These are phyloP conservation scores for Pichia eremophila DNA, from an alignment of 805 yeast species.

Conservation along the genomic window DNA sequence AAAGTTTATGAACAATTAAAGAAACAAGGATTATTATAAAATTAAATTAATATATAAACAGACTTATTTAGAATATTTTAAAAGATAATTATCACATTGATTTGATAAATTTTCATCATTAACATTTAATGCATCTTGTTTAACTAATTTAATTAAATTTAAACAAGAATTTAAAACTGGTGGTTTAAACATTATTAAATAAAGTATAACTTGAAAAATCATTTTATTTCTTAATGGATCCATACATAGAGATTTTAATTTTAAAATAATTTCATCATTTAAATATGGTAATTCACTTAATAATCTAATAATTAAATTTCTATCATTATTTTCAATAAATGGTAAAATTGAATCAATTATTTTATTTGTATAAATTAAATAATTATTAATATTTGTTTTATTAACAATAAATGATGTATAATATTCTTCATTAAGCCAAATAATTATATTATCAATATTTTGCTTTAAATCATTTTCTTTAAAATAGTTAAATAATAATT, in stretches of 20 bases:
- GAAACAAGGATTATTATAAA: constrained; percentile 70
- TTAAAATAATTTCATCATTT: constrained; percentile 48
- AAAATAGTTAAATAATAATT: constrained; percentile 62
- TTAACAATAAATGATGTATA: constrained; percentile 44
- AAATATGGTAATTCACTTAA: constrained; percentile 82
- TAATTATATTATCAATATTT: constrained; percentile 66
- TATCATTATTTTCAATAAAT: constrained; percentile 70
- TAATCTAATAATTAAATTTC: constrained; percentile 71
- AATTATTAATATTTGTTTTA: constrained; percentile 24
- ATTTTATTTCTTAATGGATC: constrained; percentile 78
- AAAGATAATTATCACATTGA: constrained; percentile 37
- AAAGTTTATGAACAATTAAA: constrained; percentile 77
- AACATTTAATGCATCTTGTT: constrained; percentile 24
- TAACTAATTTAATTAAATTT: constrained; percentile 37
- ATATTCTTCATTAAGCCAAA: constrained; percentile 95
- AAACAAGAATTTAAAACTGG: constrained; percentile 58
- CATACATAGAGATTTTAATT: constrained; percentile 62
- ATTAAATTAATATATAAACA: background rate
- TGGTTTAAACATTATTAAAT: constrained; percentile 81
- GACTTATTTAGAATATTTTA: constrained; percentile 29
- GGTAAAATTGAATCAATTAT: constrained; percentile 76
- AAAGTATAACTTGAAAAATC: constrained; percentile 77
- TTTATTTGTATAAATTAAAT: constrained; percentile 60
- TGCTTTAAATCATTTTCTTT: constrained; percentile 55
- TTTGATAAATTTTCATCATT: constrained; percentile 40